phyloP scores from a whole-genome alignment of 805 yeast genomes.

The Starmerella bacillaris region DNA sequence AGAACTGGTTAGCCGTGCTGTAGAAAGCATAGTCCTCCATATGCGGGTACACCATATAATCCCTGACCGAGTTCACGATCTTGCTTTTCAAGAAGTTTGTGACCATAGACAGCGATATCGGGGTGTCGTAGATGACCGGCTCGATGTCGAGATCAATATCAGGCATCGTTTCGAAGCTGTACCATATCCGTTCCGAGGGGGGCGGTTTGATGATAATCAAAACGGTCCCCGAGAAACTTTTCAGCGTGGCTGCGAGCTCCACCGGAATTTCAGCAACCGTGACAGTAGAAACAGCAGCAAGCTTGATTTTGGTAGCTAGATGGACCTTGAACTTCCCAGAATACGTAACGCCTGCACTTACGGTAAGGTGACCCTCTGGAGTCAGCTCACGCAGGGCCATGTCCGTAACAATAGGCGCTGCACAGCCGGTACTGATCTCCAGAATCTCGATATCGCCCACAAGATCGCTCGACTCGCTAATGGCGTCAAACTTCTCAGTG shows the following conservation, averaged over 20 bases:
- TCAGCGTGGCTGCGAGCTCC: constrained; percentile 48
- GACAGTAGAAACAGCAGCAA: constrained; percentile 61
- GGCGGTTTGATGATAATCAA: constrained; percentile 63
- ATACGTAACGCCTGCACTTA: constrained; percentile 47
- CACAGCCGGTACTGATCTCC: constrained; percentile 53
- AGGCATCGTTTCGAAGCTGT: constrained; percentile 68
- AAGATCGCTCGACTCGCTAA: constrained; percentile 71
- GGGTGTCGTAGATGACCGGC: constrained; percentile 78
- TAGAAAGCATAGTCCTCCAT: constrained; percentile 76
- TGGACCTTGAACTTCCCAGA: constrained; percentile 60
- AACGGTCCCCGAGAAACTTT: constrained; percentile 55
- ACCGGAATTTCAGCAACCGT: constrained; percentile 57
- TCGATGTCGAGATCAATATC: constrained; percentile 56
- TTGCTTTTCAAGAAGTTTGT: constrained; percentile 65
- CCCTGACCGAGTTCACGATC: constrained; percentile 60
- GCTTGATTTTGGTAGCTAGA: constrained; percentile 60
- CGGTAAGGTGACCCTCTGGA: constrained; percentile 59
- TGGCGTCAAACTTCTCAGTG: constrained; percentile 42
- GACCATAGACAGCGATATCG: constrained; percentile 56
- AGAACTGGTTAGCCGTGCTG: constrained; percentile 47
- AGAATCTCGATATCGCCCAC: constrained; percentile 65
- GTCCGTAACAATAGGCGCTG: constrained; percentile 63
- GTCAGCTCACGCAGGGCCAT: constrained; percentile 52
- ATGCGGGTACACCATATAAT: constrained; percentile 64
- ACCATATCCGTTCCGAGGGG: constrained; percentile 85